These are phyloP conservation scores for Magnusiomyces sp. DNA, from an alignment of 1,139 yeast genomes.

Conservation along the genomic window DNA sequence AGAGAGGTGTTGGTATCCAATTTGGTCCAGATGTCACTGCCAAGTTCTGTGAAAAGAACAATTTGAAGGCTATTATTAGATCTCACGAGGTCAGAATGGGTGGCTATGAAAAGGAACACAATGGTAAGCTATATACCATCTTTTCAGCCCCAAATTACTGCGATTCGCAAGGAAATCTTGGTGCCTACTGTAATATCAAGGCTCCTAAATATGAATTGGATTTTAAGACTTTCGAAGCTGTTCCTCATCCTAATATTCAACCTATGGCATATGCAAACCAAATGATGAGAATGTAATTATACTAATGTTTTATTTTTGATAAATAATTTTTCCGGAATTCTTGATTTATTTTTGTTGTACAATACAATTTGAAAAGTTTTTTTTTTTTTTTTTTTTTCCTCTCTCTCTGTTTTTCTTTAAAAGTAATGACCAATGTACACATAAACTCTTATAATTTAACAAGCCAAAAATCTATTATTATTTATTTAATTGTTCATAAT, in stretches of 20 bases:
- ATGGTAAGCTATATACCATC: constrained; percentile 78
- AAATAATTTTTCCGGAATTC: background rate
- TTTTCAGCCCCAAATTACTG: constrained; percentile 98
- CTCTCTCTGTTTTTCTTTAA: background rate
- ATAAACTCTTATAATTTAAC: too few relatives aligned
- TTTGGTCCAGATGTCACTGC: constrained; percentile 95
- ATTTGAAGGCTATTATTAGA: constrained; percentile 71
- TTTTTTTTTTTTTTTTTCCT: background rate
- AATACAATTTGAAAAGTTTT: background rate
- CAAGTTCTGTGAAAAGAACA: constrained; percentile 62
- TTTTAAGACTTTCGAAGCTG: constrained; percentile 62
- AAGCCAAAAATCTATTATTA: too few relatives aligned
- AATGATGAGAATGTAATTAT: constrained; percentile 24
- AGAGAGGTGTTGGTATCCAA: constrained; percentile 92
- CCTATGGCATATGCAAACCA: constrained; percentile 85
- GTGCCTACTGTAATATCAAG: constrained; percentile 69
- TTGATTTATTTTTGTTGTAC: background rate
- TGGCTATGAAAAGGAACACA: constrained; percentile 84
- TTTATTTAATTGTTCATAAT: too few relatives aligned
- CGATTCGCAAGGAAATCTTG: constrained; percentile 82
- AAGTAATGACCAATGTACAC: too few relatives aligned
- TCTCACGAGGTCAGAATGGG: constrained; percentile 93
- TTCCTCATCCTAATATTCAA: constrained; percentile 80
- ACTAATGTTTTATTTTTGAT: background rate
- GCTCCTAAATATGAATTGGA: constrained; percentile 51